Base-by-base conservation (phyloP, 768 basidiomycete genomes). In the Kwoniella heveanensis region DNA sequence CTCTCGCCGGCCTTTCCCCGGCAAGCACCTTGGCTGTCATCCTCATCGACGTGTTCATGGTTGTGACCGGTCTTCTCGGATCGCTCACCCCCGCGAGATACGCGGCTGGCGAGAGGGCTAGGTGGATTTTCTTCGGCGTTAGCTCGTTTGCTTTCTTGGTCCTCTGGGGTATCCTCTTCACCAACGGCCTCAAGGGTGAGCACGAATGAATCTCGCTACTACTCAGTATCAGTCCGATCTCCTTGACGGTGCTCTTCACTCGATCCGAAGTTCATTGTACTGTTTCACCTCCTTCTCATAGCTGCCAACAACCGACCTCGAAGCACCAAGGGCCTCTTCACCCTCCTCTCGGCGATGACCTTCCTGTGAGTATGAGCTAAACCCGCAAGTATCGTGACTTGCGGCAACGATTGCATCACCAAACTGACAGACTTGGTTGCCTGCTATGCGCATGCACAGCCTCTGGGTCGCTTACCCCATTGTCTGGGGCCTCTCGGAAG, bases 391-490 rank as follows among this genome's bases (percentile, higher is more conserved):
- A n/a, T n/a, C n/a, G n/a, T n/a, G n/a, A n/a, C n/a, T n/a, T n/a
- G n/a, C n/a, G n/a, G n/a, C n/a, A n/a, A n/a, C n/a, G n/a, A n/a
- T n/a, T n/a, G n/a, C n/a, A n/a, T n/a, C n/a, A n/a, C n/a, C n/a
- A n/a, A n/a, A n/a, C n/a, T n/a, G n/a, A n/a, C n/a, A n/a, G n/a
- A n/a, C n/a, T n/a, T n/a, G n/a, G n/a, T n/a, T n/a, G n/a, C n/a
- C n/a, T n/a, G n/a, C n/a, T n/a, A n/a, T n/a, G n/a, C n/a, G n/a
- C n/a, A n/a, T n/a, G n/a, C n/a, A n/a, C 47, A 72, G 68, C 26
- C 69, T 79, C 49, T 79, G 78, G 78, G 67, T 67, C 5, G 78
- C 67, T 54, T 79, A 79, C 70, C 77, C 77, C 1, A 72, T 79
- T 58, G 72, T 79, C 59, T 77, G 71, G 51, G 78, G 64, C 50